Base-by-base conservation (phyloP, 306 rosid species). In the Myrica gale region DNA sequence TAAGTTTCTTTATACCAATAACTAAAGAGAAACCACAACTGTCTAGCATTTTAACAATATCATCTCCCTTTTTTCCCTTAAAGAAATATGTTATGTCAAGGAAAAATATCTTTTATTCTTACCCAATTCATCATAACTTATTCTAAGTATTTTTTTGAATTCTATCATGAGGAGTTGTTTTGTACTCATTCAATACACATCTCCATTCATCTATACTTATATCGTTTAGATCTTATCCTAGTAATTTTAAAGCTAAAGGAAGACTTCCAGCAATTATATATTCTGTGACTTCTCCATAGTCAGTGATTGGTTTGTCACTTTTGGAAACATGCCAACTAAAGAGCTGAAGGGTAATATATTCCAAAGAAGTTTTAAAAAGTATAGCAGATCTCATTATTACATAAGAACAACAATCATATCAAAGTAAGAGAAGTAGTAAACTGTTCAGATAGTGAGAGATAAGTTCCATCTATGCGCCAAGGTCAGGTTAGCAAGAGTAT, bases 161-260 rank as follows among this genome's bases (percentile, higher is more conserved):
- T 23, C 26, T 23, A 23, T 23, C 26, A 23, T 57, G 63, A 1
- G 80, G 79, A 15, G 63, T 32, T 32, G 44, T 56, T 23, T 70
- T 66, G 11, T 78, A 68, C 47, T 76, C 75, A 51, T 73, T 45
- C 66, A 81, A 60, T 11, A 79, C 81, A 42, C 78, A 77, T 26
- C 82, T 39, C 85, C 85, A 85, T 23, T 72, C 50, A 7, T 20
- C 42, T 47, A 46, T 23, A 7, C 13, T 55, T 76, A 76, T 53
- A 13, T 67, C 79, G 26, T 79, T 79, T 5, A 82, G 77, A 71
- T 75, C 61, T 6, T 81, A 78, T 37, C 83, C 85, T 21, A 81
- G 51, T 20, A 78, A 69, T 26, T 61, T 67, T 12, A 78, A 75
- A 16, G 85, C 83, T 77, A 82, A 72, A 41, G 85, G 84, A 85